Conservation (phyloP, 495 filamentous ascomycete genomes). For the Chaetomium fimeti region DNA sequence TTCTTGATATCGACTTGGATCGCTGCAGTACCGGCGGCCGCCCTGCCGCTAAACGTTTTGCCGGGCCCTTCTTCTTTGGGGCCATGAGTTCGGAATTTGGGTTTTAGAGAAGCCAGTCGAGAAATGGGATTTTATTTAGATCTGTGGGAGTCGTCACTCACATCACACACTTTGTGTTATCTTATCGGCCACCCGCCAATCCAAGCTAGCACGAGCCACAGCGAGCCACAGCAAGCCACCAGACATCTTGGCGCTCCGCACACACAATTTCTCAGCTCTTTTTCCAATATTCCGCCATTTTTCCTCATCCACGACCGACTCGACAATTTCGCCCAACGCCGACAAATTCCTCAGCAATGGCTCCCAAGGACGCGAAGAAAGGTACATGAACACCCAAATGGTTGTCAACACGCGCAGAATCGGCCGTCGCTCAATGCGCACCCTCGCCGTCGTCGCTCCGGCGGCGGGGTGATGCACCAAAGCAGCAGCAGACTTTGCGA, state of each 20-base stretch:
- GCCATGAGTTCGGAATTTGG: conserved; percentile 28
- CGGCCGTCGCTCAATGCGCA: conserved; percentile 41
- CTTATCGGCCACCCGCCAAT: neutral
- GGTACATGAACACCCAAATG: conserved; percentile 51
- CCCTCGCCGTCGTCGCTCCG: conserved; percentile 28
- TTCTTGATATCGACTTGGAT: conserved; percentile 66
- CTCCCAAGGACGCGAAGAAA: conserved; percentile 69
- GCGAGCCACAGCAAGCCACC: neutral
- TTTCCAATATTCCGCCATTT: conserved; percentile 22
- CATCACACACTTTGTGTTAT: neutral
- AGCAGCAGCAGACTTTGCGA: conserved; percentile 64
- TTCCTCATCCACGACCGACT: conserved; percentile 32
- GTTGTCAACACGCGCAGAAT: conserved; percentile 30
- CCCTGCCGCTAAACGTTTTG: conserved; percentile 61
- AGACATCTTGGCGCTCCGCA: conserved; percentile 27
- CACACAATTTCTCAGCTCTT: conserved; percentile 28
- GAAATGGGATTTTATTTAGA: neutral
- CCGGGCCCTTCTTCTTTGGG: conserved; percentile 35
- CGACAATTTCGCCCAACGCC: conserved; percentile 37
- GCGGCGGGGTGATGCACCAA: conserved; percentile 43
- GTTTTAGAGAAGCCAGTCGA: neutral
- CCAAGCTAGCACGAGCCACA: neutral
- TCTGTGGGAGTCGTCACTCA: neutral
- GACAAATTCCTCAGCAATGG: conserved; percentile 63
- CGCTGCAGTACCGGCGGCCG: conserved; percentile 60